Evolutionary conservation across 768 basidiomycete genomes (phyloP).

Genomic region (Lentinula lateritia): DNA sequence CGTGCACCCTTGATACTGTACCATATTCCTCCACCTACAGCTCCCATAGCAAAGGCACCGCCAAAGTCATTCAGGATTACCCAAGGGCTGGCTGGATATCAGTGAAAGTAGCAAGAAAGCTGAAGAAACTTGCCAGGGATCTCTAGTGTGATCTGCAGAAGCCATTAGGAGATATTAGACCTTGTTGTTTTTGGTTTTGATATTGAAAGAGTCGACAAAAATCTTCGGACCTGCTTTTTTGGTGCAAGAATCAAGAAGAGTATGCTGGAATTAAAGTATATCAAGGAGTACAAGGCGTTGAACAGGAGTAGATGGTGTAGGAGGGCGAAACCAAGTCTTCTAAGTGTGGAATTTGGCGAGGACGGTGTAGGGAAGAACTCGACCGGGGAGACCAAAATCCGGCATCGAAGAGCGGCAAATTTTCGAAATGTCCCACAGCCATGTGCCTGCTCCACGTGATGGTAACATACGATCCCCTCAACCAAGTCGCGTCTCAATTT

Average conservation of each 20-base stretch:
- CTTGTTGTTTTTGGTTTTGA: neutral
- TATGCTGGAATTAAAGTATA: neutral
- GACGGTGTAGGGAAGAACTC: neutral
- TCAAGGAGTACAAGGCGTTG: too few relatives aligned
- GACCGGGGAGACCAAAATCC: neutral
- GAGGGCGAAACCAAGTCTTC: neutral
- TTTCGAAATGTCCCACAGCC: neutral
- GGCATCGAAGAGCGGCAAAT: neutral
- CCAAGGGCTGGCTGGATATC: conserved; percentile 68
- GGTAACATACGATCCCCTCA: too few relatives aligned
- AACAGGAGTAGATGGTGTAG: neutral
- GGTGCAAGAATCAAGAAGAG: neutral
- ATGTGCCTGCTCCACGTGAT: neutral
- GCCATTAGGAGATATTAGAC: conserved; percentile 46
- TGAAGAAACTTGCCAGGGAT: conserved; percentile 65
- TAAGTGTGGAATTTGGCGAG: neutral
- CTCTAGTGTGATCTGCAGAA: conserved; percentile 88
- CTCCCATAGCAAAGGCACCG: conserved; percentile 96
- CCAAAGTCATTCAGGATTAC: conserved; percentile 98
- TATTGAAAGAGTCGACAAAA: neutral
- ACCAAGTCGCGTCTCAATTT: conserved; percentile 3
- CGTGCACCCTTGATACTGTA: conserved; percentile 97
- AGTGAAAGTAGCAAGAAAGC: neutral
- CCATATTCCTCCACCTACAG: conserved; percentile 97
- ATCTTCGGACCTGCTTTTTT: neutral